Evolutionary conservation across 768 basidiomycete genomes (phyloP), one percentile per base, ranked within the genome.

Genomic region (Psilocybe tampanensis): DNA sequence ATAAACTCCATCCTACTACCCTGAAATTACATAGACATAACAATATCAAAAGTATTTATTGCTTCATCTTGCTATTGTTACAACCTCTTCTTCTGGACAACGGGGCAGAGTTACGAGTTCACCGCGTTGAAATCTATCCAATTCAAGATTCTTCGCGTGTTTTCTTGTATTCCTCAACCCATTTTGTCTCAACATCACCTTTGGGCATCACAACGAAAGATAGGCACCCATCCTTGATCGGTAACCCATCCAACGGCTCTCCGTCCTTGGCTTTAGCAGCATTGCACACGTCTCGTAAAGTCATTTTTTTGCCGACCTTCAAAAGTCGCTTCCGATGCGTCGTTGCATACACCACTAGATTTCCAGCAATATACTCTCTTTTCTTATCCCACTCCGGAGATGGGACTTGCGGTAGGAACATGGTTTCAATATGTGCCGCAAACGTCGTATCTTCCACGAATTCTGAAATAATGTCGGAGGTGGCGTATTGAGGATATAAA

Each of bases 231-330:
- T 92, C 91, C 62, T 86, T 88, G 44, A 98, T 66, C 67, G 94
- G 92, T 50, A 98, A 69, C 1, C 96, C 95, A 68, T 98, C 95
- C 59, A 64, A 71, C 29, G 74, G 74, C 52, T 83, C 83, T 2
- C 82, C 86, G 17, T 79, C 79, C 70, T 84, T 86, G 18, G 71
- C 84, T 61, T 80, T 82, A 1, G 88, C 82, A 3, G 82, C 85
- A 9, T 72, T 73, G 62, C 86, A 88, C 3, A 96, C 88, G 64
- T 95, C 91, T 44, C 80, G 74, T 56, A 98, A 74, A 11, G 89
- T 89, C 85, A 96, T 88, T 69, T 90, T 94, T 74, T 88, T 92
- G 13, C 95, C 96, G 4, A 96, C 85, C 73, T 95, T 99, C 56
- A 99, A 75, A 44, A 98, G 71, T 36, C 93, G 81, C 66, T 83